Evolutionary conservation across 495 filamentous ascomycete species (phyloP).

Genomic region (Elasticomyces elasticus): DNA sequence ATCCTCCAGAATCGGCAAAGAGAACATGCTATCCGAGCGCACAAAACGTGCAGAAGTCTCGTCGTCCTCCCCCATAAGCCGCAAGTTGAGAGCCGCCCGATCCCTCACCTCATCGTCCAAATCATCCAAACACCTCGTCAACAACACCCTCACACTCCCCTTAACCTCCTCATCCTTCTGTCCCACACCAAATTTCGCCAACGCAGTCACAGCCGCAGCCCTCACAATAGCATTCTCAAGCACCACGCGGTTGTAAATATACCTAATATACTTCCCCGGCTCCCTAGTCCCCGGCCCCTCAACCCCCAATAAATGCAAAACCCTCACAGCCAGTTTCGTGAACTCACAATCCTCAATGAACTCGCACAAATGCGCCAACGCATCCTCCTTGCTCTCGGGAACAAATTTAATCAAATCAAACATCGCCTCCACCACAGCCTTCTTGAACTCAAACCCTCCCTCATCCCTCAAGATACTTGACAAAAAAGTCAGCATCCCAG

Average conservation of each 20-base stretch:
- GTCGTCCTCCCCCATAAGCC: constrained; percentile 75
- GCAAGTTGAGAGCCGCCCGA: constrained; percentile 83
- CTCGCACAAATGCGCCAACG: constrained; percentile 91
- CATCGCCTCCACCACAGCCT: constrained; percentile 95
- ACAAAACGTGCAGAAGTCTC: constrained; percentile 75
- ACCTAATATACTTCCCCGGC: constrained; percentile 96
- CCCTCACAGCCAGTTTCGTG: constrained; percentile 91
- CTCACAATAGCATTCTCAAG: constrained; percentile 94
- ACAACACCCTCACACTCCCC: constrained; percentile 81
- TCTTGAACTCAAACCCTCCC: constrained; percentile 97
- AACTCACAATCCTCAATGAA: constrained; percentile 99
- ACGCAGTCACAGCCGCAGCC: constrained; percentile 86
- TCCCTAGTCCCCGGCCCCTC: constrained; percentile 94
- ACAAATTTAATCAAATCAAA: constrained; percentile 99
- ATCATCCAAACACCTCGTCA: constrained; percentile 91
- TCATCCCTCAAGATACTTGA: constrained; percentile 92
- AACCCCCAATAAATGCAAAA: constrained; percentile 82
- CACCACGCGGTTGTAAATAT: constrained; percentile 98
- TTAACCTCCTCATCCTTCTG: constrained; percentile 96
- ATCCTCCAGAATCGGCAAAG: constrained; percentile 90
- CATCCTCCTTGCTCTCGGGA: constrained; percentile 94
- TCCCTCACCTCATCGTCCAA: constrained; percentile 97
- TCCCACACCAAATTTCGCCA: constrained; percentile 95
- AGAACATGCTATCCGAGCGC: constrained; percentile 89
- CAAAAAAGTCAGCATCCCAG: constrained; percentile 92